Evolutionary conservation across 1,284 basidiomycete genomes (phyloP), one percentile per base, ranked within the genome.

Genomic region (Apiotrichum montevideense): DNA sequence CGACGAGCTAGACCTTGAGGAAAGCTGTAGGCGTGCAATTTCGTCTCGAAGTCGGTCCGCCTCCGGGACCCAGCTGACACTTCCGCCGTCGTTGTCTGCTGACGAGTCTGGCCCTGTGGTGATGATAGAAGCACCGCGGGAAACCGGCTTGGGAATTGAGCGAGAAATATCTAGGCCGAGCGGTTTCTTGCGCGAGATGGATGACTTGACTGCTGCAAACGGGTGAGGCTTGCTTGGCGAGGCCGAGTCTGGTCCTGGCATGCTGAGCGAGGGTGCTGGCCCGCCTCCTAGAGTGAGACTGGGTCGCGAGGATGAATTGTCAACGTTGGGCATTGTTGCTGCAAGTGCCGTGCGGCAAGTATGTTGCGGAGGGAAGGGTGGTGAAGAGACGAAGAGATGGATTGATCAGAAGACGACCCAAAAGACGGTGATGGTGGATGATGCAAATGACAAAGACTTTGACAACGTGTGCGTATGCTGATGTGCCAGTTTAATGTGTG

Each of bases 1-100:
- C n/a, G 63, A 64, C 6, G 64, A 64, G n/a, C 66, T 65, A 3
- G 71, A 88, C 77, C 67, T 87, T 82, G 61, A 90, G 75, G 67
- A 84, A 84, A 54, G 86, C 86, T 80, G 55, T 51, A 68, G 64
- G 72, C 77, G 58, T 7, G 63, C 69, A 54, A 71, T 72, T 53
- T 73, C 68, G 48, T 70, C 76, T 45, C 72, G 68, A 33, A 78
- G 73, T 0, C 77, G 76, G 11, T 81, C 77, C 50, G 72, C 68
- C 47, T 81, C 79, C 43, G 78, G 76, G 54, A 79, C 71, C 76
- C 52, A 65, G 52, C 63, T 46, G 14, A 55, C 61, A 40, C 59
- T 53, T 5, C 47, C 21, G 42, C 49, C 46, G n/a, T 63, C 61
- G 54, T 62, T 57, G 29, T 51, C 56, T 13, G 33, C 54, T 6